Percentiles rank a stretch among this genome's conserved stretches.
Evolutionary conservation across 139 green algal species (phyloP).

Genomic region (Chlorella vulgaris): DNA sequence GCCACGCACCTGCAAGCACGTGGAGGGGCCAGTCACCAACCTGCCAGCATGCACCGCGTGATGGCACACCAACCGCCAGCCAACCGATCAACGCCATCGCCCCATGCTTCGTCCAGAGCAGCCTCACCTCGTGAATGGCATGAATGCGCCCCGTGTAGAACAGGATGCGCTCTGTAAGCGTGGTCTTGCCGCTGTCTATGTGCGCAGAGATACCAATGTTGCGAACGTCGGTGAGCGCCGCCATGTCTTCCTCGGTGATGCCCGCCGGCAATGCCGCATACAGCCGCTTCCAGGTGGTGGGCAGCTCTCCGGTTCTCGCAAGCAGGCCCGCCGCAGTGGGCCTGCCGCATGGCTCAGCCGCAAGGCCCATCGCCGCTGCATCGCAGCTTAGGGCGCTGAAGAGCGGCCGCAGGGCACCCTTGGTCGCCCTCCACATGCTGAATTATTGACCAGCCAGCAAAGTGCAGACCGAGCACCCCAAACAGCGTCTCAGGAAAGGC

Average conservation of each 20-base stretch:
- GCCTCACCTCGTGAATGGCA: constrained; percentile 95
- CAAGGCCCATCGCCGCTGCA: not conserved
- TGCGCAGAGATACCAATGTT: constrained; percentile 99
- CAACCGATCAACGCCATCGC: not conserved
- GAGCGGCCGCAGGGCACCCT: not conserved
- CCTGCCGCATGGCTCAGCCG: not conserved
- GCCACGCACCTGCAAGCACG: constrained; percentile 76
- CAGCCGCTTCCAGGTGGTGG: not conserved
- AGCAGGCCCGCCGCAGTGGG: not conserved
- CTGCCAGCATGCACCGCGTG: not conserved
- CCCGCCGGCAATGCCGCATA: constrained; percentile 28
- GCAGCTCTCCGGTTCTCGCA: not conserved
- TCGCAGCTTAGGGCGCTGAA: not conserved
- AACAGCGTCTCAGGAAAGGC: too few species aligned
- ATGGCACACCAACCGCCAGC: not conserved
- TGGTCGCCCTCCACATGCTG: not conserved
- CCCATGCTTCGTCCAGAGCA: too few species aligned
- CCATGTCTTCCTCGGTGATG: constrained; percentile 32
- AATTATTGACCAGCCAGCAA: too few species aligned
- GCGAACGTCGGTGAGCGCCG: constrained; percentile 53
- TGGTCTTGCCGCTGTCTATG: constrained; percentile 99
- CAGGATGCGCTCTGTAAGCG: constrained; percentile 97
- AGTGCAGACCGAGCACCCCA: too few species aligned
- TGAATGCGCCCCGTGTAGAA: constrained; percentile 98
- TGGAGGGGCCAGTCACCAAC: too few species aligned